These are phyloP conservation scores for Zizania palustris DNA, from an alignment of 202 grass and related monocot species.

Conservation along the genomic window DNA sequence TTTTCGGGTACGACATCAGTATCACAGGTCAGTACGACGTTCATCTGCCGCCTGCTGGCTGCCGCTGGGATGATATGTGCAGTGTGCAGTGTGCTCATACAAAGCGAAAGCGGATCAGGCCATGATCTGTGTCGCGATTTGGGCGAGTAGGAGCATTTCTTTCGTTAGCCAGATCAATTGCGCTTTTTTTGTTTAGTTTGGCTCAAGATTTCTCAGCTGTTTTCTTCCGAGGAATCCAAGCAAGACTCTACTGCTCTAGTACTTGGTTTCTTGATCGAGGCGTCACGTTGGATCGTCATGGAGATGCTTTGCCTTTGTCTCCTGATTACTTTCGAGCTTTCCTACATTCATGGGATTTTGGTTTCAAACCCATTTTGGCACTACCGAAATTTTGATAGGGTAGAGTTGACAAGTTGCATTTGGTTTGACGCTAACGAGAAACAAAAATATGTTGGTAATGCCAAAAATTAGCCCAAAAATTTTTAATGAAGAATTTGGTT, in stretches of 20 bases:
- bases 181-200: no score
- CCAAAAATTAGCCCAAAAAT: no score
- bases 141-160: neutral
- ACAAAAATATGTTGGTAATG: no score
- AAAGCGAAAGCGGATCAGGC: neutral
- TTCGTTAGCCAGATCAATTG: neutral
- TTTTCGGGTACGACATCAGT: slow-evolving; percentile 87
- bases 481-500: no score
- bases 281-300: neutral
- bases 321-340: neutral
- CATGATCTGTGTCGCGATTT: neutral
- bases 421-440: no score
- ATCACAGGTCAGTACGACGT: slow-evolving; percentile 63
- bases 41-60: no score
- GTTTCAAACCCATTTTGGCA: no score
- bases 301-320: neutral
- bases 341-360: neutral
- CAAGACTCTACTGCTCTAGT: neutral
- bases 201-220: no score
- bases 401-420: no score
- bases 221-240: neutral
- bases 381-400: no score
- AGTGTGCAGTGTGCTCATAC: no score
- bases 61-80: no score
- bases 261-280: neutral